Percentiles rank a stretch among this genome's conserved stretches.
phyloP scores from a whole-genome alignment of 495 filamentous ascomycete genomes.

The Penicillium pancosmium region DNA sequence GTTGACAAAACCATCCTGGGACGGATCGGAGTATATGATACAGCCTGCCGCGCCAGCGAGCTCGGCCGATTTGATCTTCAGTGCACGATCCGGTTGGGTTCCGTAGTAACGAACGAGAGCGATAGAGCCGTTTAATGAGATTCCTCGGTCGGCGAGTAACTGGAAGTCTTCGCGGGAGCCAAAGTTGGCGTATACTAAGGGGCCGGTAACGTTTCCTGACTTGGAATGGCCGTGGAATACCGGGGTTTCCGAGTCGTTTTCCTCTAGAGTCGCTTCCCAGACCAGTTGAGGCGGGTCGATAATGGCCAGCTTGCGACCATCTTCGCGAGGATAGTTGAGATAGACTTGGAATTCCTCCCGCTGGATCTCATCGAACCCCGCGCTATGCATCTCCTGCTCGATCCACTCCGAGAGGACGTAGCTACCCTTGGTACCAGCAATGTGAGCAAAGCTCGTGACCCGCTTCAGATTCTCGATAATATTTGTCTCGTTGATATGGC shows the following conservation, averaged over 20 bases:
- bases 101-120: constrained; percentile 82
- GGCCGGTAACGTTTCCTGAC: constrained; percentile 85
- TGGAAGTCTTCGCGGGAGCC: constrained; percentile 84
- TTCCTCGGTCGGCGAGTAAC: constrained; percentile 65
- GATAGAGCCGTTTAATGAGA: constrained; percentile 78
- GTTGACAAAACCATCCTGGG: constrained; percentile 73
- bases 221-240: constrained; percentile 90
- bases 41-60: constrained; percentile 80
- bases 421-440: constrained; percentile 91
- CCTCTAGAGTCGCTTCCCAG: constrained; percentile 89
- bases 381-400: constrained; percentile 67
- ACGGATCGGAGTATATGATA: constrained; percentile 89
- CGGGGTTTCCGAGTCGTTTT: constrained; percentile 65
- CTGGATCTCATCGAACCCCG: constrained; percentile 70
- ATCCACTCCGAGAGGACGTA: constrained; percentile 80
- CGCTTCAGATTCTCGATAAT: constrained; percentile 73
- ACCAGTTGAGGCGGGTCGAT: constrained; percentile 66
- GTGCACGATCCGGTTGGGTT: constrained; percentile 65
- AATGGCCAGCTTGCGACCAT: constrained; percentile 80
- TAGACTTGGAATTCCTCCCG: constrained; percentile 84
- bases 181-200: constrained; percentile 92
- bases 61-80: constrained; percentile 92
- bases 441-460: constrained; percentile 77
- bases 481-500: constrained; percentile 62
- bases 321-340: constrained; percentile 82